A percentile compares a stretch with the other conserved stretches of the same genome.
phyloP scores from a whole-genome alignment of 257 asterid species.

The Petunia axillaris region DNA sequence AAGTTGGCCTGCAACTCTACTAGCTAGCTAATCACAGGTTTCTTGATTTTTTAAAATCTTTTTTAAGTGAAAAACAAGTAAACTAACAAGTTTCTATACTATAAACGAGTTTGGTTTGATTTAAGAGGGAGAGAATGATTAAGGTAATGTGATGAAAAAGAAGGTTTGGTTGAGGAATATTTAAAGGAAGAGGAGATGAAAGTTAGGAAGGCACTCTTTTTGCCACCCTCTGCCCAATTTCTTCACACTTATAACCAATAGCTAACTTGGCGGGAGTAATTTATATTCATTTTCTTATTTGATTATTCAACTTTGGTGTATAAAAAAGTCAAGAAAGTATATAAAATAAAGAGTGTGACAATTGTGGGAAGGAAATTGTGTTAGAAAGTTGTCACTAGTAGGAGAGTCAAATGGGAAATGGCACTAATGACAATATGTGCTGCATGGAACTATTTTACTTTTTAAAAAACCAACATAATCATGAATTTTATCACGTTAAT shows the following conservation, averaged over 20 bases:
- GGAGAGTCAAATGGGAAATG: not conserved
- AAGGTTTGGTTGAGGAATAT: conserved; percentile 41
- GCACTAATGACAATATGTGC: no score
- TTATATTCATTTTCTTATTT: conserved; percentile 24
- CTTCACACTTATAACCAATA: conserved; percentile 47
- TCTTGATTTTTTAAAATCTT: not conserved
- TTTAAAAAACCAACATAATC: not conserved
- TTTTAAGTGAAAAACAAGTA: conserved; percentile 37
- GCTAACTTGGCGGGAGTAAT: conserved; percentile 48
- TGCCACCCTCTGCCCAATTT: conserved; percentile 50
- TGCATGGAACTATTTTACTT: no score
- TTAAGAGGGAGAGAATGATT: conserved; percentile 52
- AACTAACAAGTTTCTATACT: conserved; percentile 58
- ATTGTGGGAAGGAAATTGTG: not conserved
- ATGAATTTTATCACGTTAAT: not conserved
- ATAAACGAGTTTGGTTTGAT: conserved; percentile 65
- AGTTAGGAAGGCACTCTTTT: conserved; percentile 90
- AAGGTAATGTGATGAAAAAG: conserved; percentile 39
- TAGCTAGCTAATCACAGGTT: conserved; percentile 41
- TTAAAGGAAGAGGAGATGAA: conserved; percentile 66
- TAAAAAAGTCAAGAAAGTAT: not conserved
- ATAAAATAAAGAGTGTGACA: conserved; percentile 57
- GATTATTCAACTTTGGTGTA: conserved; percentile 21
- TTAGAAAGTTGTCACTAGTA: not conserved
- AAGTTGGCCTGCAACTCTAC: conserved; percentile 38